Evolutionary conservation across 2,329 filamentous ascomycete species (phyloP).

Genomic region (Pestalotiopsis sp.): DNA sequence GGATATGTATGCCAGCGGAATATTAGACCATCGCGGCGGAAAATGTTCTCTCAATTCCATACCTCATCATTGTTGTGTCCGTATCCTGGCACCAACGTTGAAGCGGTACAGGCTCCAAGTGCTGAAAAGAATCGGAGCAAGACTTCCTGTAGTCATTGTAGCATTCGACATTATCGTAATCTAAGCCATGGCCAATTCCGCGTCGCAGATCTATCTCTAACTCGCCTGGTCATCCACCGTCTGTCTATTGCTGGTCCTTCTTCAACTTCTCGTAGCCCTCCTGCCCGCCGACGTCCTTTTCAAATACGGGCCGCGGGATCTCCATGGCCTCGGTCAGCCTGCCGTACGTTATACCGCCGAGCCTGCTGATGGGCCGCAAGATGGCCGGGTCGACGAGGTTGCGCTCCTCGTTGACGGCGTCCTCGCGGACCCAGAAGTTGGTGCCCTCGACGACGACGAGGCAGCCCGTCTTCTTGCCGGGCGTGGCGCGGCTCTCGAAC

Average conservation of each 20-base stretch:
- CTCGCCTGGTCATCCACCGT: neutral
- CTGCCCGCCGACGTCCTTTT: constrained; percentile 49
- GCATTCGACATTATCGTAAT: neutral
- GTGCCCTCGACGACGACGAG: constrained; percentile 81
- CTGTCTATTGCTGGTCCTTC: constrained; percentile 34
- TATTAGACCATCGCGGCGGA: too few relatives aligned
- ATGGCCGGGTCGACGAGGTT: constrained; percentile 77
- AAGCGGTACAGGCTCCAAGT: too few relatives aligned
- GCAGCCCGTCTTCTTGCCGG: constrained; percentile 75
- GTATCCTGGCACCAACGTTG: too few relatives aligned
- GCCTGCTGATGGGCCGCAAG: constrained; percentile 72
- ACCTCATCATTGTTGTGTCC: too few relatives aligned
- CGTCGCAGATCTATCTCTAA: neutral
- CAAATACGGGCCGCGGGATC: constrained; percentile 65
- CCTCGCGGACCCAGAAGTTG: constrained; percentile 86
- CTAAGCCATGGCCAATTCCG: neutral
- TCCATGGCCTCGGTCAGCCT: constrained; percentile 72
- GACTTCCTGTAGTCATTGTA: too few relatives aligned
- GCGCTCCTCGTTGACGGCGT: constrained; percentile 79
- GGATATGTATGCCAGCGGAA: too few relatives aligned
- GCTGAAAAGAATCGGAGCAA: too few relatives aligned
- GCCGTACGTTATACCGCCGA: constrained; percentile 87
- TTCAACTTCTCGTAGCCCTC: constrained; percentile 62
- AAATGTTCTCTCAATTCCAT: too few relatives aligned
- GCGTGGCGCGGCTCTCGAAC: constrained; percentile 72